Conservation (phyloP, 2,329 filamentous ascomycete species). For the Talaromyces sp. region DNA sequence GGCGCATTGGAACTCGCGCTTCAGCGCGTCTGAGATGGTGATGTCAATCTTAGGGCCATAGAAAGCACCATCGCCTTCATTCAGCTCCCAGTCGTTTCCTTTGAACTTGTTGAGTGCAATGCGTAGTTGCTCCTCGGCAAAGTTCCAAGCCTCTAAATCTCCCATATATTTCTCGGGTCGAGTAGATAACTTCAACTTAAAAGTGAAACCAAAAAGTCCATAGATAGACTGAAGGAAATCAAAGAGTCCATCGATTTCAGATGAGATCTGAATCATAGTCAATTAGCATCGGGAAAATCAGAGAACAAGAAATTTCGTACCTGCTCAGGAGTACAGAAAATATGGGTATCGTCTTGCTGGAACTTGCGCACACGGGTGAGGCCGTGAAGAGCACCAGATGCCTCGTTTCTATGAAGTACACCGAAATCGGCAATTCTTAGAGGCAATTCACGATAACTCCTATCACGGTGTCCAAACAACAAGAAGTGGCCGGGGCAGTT, state of each 20-base stretch:
- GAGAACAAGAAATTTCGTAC: conserved; percentile 20
- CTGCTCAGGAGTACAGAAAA: conserved; percentile 85
- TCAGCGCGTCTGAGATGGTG: conserved; percentile 81
- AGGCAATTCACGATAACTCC: conserved; percentile 84
- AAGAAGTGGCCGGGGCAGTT: conserved; percentile 95
- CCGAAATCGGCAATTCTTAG: conserved; percentile 94
- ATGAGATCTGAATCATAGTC: conserved; percentile 44
- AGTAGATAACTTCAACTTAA: conserved; percentile 93
- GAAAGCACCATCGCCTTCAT: conserved; percentile 93
- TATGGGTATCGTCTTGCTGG: conserved; percentile 93
- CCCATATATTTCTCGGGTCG: conserved; percentile 85
- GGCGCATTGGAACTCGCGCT: conserved; percentile 80
- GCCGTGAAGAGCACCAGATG: conserved; percentile 83
- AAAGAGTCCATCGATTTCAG: conserved; percentile 77
- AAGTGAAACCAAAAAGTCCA: conserved; percentile 78
- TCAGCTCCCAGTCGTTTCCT: conserved; percentile 75
- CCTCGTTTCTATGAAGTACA: conserved; percentile 90
- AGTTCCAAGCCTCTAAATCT: conserved; percentile 79
- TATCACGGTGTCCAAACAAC: conserved; percentile 75
- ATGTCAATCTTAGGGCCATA: conserved; percentile 99
- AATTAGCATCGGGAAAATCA: conserved; percentile 1
- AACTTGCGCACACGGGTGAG: conserved; percentile 90
- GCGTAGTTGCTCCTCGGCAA: conserved; percentile 75
- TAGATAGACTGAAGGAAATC: conserved; percentile 80
- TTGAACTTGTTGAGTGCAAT: conserved; percentile 75